Percentiles rank a stretch among this genome's conserved stretches.
phyloP scores from a whole-genome alignment of 2,329 filamentous ascomycete genomes.

The Torrubiella hemipterigena region DNA sequence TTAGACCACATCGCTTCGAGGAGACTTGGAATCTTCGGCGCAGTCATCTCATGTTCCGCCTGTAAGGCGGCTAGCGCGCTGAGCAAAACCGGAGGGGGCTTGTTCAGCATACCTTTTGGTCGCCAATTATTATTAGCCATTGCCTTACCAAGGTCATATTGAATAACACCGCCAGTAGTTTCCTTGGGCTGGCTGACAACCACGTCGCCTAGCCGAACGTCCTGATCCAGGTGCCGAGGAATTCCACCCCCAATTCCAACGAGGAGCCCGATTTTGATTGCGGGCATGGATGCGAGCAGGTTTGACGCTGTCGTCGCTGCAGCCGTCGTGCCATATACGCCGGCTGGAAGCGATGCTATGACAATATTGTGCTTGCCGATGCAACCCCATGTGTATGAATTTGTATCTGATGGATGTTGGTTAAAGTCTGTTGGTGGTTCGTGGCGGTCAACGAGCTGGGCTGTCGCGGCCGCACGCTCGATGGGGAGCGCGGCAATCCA shows the following conservation, averaged over 20 bases:
- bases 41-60: constrained; percentile 6
- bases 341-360: not conserved
- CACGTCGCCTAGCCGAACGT: constrained; percentile 16
- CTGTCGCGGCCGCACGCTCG: not conserved
- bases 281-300: not conserved
- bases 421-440: constrained; percentile 2
- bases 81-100: constrained; percentile 7
- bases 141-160: constrained; percentile 14
- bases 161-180: constrained; percentile 8
- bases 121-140: not conserved
- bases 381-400: not conserved
- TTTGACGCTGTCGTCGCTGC: not conserved
- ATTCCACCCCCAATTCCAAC: constrained; percentile 2
- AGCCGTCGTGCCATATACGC: not conserved
- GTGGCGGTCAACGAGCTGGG: not conserved
- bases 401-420: not conserved
- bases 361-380: not conserved
- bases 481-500: not conserved
- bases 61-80: constrained; percentile 6
- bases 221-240: constrained; percentile 1
- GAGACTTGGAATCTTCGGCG: constrained; percentile 1
- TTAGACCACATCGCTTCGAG: constrained; percentile 2
- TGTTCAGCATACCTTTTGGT: constrained; percentile 5
- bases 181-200: constrained; percentile 12
- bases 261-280: not conserved